These are phyloP conservation scores for Alternaria brassicae DNA, from an alignment of 2,329 filamentous ascomycete species.

Conservation along the genomic window DNA sequence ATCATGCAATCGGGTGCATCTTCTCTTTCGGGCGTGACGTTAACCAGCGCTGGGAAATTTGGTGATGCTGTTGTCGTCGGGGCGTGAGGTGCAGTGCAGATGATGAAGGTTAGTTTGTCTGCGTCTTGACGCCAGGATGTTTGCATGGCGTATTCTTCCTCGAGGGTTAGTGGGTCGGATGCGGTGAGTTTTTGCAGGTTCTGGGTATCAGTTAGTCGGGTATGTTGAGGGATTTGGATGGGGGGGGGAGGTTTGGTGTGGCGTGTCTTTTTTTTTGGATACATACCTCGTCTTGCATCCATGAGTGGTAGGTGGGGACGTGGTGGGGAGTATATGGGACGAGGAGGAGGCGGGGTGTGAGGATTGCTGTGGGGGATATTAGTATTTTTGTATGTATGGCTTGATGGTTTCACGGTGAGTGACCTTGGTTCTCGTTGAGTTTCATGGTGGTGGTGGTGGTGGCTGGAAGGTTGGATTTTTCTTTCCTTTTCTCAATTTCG, in stretches of 20 bases:
- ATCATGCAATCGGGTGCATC: slow-evolving; percentile 63
- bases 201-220: not conserved
- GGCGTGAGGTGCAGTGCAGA: slow-evolving; percentile 58
- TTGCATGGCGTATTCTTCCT: slow-evolving; percentile 91
- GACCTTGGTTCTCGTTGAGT: slow-evolving; percentile 53
- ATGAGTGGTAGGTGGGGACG: slow-evolving; percentile 82
- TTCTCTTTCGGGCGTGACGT: slow-evolving; percentile 37
- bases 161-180: slow-evolving; percentile 80
- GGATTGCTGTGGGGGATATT: slow-evolving; percentile 63
- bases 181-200: slow-evolving; percentile 84
- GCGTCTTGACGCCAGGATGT: slow-evolving; percentile 79
- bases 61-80: not conserved
- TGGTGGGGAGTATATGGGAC: slow-evolving; percentile 86
- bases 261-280: no score
- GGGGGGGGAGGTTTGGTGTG: no score
- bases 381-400: not conserved
- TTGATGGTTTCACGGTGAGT: not conserved
- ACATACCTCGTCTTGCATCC: slow-evolving; percentile 86
- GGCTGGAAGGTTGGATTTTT: slow-evolving; percentile 5
- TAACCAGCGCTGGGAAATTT: not conserved
- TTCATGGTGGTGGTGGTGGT: slow-evolving; percentile 42
- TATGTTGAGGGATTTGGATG: not conserved
- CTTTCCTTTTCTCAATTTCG: no score
- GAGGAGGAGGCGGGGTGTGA: slow-evolving; percentile 71
- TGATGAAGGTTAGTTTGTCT: slow-evolving; percentile 93